These are phyloP conservation scores for Ustilago hordei DNA, from an alignment of 1,284 basidiomycete genomes.

Conservation along the genomic window DNA sequence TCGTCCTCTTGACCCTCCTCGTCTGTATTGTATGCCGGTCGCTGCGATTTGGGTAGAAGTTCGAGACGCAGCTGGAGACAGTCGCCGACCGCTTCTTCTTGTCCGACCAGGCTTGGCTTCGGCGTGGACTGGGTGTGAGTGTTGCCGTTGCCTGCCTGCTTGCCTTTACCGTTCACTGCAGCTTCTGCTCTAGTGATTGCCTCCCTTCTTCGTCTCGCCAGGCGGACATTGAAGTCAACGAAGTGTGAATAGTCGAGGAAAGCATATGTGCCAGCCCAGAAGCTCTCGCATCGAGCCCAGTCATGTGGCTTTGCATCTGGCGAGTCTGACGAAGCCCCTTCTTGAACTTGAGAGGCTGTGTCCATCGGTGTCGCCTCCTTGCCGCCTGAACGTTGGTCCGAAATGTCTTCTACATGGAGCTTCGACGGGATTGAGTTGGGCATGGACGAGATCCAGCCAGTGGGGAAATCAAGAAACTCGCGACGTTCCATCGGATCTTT, in stretches of 20 bases:
- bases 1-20: slow-evolving; percentile 40
- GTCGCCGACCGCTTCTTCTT: slow-evolving; percentile 56
- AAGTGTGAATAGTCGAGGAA: slow-evolving; percentile 55
- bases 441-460: slow-evolving; percentile 40
- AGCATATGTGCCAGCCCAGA: slow-evolving; percentile 50
- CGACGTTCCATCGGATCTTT: slow-evolving; percentile 43
- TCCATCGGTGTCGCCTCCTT: slow-evolving; percentile 2
- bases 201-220: slow-evolving; percentile 31
- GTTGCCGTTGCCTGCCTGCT: slow-evolving; percentile 6
- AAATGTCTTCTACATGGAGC: slow-evolving; percentile 10
- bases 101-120: slow-evolving; percentile 31
- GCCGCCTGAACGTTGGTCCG: neutral
- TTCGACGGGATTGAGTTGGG: slow-evolving; percentile 15
- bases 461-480: slow-evolving; percentile 37
- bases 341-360: slow-evolving; percentile 3
- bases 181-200: slow-evolving; percentile 1
- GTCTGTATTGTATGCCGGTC: slow-evolving; percentile 23
- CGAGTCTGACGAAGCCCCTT: neutral
- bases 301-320: slow-evolving; percentile 49
- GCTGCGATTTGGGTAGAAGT: slow-evolving; percentile 45
- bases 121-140: slow-evolving; percentile 8
- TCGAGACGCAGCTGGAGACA: slow-evolving; percentile 53
- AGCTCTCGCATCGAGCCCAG: slow-evolving; percentile 57
- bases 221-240: slow-evolving; percentile 43
- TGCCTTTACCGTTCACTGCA: neutral